Conservation (phyloP, 495 filamentous ascomycete species). For the Hapsidospora chrysogenum region DNA sequence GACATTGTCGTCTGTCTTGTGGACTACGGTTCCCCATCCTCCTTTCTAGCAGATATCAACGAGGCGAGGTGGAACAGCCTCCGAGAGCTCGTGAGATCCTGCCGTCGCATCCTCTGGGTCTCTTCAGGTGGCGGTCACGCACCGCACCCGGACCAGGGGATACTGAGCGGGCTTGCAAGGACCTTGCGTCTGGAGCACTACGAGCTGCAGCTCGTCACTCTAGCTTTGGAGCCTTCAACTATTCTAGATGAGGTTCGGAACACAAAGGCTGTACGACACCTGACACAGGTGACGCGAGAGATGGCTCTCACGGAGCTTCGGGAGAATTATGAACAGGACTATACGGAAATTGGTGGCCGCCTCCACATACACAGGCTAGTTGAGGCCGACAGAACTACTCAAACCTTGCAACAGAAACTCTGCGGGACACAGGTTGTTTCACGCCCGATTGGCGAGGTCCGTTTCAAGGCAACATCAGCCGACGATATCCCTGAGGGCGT, state of each 20-base stretch:
- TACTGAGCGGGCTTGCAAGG: conserved; percentile 8
- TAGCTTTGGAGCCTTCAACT: conserved; percentile 3
- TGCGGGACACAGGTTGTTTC: not conserved
- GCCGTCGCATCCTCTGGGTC: not conserved
- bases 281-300: not conserved
- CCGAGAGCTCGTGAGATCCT: not conserved
- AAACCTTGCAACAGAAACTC: not conserved
- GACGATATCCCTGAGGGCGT: not conserved
- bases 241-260: not conserved
- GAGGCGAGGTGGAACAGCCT: not conserved
- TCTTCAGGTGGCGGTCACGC: not conserved
- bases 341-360: not conserved
- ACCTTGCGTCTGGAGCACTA: conserved; percentile 6
- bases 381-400: not conserved
- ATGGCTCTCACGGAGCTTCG: not conserved
- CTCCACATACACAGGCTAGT: not conserved
- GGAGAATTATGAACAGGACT: not conserved
- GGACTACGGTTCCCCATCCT: not conserved
- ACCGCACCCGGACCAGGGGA: not conserved
- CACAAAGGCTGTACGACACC: not conserved
- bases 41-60: not conserved
- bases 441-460: not conserved
- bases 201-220: conserved; percentile 5
- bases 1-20: not conserved
- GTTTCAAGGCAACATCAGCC: not conserved